Percentiles rank a stretch among this genome's conserved stretches.
phyloP scores from a whole-genome alignment of 2,329 filamentous ascomycete genomes.

The Amauroascus verrucosus region DNA sequence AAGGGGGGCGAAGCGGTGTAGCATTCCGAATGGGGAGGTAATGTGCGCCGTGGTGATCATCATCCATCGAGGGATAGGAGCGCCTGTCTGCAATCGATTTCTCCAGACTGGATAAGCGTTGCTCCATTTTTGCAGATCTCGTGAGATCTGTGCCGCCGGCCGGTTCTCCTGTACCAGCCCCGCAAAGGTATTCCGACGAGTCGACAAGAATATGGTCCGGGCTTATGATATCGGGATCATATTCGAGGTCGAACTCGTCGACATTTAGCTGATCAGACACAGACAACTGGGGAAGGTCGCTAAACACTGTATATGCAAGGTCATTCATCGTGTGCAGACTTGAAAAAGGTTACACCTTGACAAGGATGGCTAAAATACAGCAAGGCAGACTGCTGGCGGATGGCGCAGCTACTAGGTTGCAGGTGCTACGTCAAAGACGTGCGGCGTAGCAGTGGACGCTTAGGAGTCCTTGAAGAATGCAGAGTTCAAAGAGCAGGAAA shows the following conservation, averaged over 20 bases:
- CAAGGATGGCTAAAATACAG: background rate
- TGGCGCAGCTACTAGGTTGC: background rate
- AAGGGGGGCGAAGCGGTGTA: background rate
- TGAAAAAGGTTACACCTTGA: background rate
- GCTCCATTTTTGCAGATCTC: slow-evolving; percentile 11
- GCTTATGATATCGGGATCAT: background rate
- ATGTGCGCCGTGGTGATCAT: slow-evolving; percentile 9
- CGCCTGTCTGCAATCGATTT: slow-evolving; percentile 9
- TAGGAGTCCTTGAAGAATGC: background rate
- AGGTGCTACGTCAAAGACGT: background rate
- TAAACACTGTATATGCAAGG: slow-evolving; percentile 3
- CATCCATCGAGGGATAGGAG: slow-evolving; percentile 2
- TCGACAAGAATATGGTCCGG: slow-evolving; percentile 3
- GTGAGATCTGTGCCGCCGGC: background rate
- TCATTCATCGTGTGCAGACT: background rate
- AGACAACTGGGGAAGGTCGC: background rate
- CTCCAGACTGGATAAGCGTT: slow-evolving; percentile 13
- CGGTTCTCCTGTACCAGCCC: background rate
- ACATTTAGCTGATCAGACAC: background rate
- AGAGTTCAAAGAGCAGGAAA: background rate
- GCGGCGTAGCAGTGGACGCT: slow-evolving; percentile 2
- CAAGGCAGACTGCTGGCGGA: background rate
- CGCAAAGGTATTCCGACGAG: background rate
- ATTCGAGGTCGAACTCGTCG: slow-evolving; percentile 4
- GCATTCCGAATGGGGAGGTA: slow-evolving; percentile 8